Percentiles rank a stretch among this genome's conserved stretches.
These are phyloP conservation scores for Cladophialophora psammophila DNA, from an alignment of 2,329 filamentous ascomycete genomes.

Conservation along the genomic window DNA sequence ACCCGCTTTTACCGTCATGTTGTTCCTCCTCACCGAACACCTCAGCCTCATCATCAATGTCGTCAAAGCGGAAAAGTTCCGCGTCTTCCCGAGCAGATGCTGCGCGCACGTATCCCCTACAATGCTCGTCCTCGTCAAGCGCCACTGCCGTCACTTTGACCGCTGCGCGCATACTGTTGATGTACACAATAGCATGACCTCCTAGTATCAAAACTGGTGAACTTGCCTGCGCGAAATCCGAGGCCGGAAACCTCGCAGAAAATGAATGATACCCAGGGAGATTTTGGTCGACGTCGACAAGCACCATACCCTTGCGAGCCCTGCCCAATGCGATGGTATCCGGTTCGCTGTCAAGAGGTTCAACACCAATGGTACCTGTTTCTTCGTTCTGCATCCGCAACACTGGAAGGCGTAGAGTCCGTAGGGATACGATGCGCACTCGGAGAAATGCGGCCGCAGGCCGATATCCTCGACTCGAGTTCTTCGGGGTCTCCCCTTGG, in stretches of 20 bases:
- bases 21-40: constrained; percentile 1
- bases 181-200: constrained; percentile 74
- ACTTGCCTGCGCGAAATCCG: constrained; percentile 55
- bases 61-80: constrained; percentile 56
- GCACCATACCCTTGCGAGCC: constrained; percentile 42
- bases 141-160: constrained; percentile 73
- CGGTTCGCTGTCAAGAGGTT: constrained; percentile 12
- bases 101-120: constrained; percentile 4
- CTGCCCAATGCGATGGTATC: constrained; percentile 22
- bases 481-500: constrained; percentile 18
- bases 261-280: constrained; percentile 32
- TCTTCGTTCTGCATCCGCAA: constrained; percentile 78
- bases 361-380: constrained; percentile 81
- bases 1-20: constrained; percentile 7
- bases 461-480: constrained; percentile 6
- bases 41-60: constrained; percentile 45
- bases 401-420: constrained; percentile 86
- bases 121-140: constrained; percentile 41
- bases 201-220: constrained; percentile 64
- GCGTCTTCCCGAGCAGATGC: constrained; percentile 47
- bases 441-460: constrained; percentile 44
- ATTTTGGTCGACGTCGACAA: constrained; percentile 17
- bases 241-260: constrained; percentile 70
- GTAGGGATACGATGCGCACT: constrained; percentile 82
- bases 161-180: constrained; percentile 83